phyloP scores from a whole-genome alignment of 768 basidiomycete species.

The Lanmaoa pseudosensibilis region DNA sequence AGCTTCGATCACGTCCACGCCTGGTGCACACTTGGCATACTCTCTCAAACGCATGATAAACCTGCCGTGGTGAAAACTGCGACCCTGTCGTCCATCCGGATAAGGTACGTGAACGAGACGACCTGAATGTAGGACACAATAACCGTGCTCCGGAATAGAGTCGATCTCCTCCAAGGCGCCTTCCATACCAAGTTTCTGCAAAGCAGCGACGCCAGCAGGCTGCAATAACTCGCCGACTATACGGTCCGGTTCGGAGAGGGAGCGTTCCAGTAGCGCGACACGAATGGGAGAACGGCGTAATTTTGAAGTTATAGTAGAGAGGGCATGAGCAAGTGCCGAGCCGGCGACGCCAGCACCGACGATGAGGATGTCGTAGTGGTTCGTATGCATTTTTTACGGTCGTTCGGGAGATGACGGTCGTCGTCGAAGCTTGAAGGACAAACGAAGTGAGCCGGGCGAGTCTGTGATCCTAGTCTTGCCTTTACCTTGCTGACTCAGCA shows the following conservation, averaged over 20 bases:
- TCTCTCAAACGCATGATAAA: constrained; percentile 80
- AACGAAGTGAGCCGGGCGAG: not conserved
- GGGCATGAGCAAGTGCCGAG: constrained; percentile 80
- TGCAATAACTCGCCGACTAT: constrained; percentile 98
- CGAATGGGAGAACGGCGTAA: constrained; percentile 56
- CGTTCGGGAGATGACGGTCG: not conserved
- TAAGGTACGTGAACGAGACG: constrained; percentile 87
- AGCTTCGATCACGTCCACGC: constrained; percentile 83
- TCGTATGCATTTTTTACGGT: constrained; percentile 5
- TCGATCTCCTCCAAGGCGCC: constrained; percentile 84
- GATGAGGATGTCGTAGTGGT: constrained; percentile 74
- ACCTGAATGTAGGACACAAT: constrained; percentile 68
- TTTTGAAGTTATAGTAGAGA: constrained; percentile 54
- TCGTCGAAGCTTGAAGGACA: not conserved
- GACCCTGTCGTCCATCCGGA: constrained; percentile 66
- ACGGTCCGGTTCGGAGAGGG: constrained; percentile 88
- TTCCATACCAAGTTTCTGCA: constrained; percentile 76
- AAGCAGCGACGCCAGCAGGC: constrained; percentile 81
- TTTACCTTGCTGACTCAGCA: constrained; percentile 19
- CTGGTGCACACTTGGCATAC: constrained; percentile 55
- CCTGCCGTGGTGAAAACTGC: constrained; percentile 92
- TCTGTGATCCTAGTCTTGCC: not conserved
- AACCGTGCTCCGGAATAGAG: constrained; percentile 78
- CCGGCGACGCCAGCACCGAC: constrained; percentile 94
- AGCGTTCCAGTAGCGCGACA: constrained; percentile 87